A percentile compares a stretch with the other conserved stretches of the same genome.
Evolutionary conservation across 305 asterid species (phyloP).

Genomic region (Fraxinus dipetala): DNA sequence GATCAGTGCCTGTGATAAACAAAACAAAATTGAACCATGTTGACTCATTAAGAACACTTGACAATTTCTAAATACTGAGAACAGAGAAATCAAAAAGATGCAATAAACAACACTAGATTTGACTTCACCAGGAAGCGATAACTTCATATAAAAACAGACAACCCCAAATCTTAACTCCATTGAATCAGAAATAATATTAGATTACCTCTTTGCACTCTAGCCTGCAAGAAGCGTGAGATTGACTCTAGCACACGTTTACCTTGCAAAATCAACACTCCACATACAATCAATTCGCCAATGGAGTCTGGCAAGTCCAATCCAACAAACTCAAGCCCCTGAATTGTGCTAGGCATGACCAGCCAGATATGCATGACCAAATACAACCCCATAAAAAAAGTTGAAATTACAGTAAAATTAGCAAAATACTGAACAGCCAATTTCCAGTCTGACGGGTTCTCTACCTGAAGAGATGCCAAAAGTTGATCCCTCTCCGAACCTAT

Average conservation of each 20-base stretch:
- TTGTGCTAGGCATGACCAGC: slow-evolving; percentile 59
- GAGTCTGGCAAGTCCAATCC: slow-evolving; percentile 99
- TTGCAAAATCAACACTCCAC: slow-evolving; percentile 78
- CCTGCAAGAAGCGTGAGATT: slow-evolving; percentile 86
- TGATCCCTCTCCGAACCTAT: slow-evolving; percentile 81
- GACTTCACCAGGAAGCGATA: neutral
- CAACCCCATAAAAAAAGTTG: slow-evolving; percentile 54
- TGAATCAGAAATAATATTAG: neutral
- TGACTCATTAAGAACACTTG: slow-evolving; percentile 2
- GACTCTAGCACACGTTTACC: slow-evolving; percentile 75
- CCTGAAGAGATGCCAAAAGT: slow-evolving; percentile 76
- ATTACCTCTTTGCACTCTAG: slow-evolving; percentile 76
- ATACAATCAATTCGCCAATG: slow-evolving; percentile 76
- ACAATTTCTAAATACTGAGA: neutral
- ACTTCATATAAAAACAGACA: neutral
- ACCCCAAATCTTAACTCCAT: neutral
- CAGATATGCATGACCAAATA: slow-evolving; percentile 69
- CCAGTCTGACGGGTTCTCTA: slow-evolving; percentile 71
- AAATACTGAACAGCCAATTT: slow-evolving; percentile 82
- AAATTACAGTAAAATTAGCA: slow-evolving; percentile 73
- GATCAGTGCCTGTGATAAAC: slow-evolving; percentile 66
- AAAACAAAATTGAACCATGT: slow-evolving; percentile 18
- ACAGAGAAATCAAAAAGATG: neutral
- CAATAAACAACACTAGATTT: neutral
- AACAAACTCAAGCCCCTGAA: slow-evolving; percentile 92